A percentile compares a stretch with the other conserved stretches of the same genome.
Conservation (phyloP, 2,329 filamentous ascomycete species). For the Calonectria henricotiae region DNA sequence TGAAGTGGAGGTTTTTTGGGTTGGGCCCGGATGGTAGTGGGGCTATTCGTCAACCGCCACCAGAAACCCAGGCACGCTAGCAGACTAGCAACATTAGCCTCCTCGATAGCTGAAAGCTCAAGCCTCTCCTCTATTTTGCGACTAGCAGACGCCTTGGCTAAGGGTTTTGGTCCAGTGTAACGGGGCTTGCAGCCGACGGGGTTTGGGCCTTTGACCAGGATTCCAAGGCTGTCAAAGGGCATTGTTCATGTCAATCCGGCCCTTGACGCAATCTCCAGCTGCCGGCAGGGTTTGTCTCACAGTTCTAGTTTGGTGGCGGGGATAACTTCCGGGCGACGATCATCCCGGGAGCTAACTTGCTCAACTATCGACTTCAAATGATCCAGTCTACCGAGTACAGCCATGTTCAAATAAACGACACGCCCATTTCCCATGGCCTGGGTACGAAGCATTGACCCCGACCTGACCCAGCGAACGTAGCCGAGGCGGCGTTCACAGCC, state of each 20-base stretch:
- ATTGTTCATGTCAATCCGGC: conserved; percentile 32
- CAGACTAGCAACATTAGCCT: conserved; percentile 20
- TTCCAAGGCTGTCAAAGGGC: conserved; percentile 15
- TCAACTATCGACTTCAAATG: conserved; percentile 8
- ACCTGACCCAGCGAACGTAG: not conserved
- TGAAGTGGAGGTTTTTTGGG: conserved; percentile 34
- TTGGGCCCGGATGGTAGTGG: conserved; percentile 30
- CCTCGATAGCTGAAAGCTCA: conserved; percentile 20
- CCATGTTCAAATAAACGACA: conserved; percentile 1
- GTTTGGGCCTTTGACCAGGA: conserved; percentile 27
- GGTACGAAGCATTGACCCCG: conserved; percentile 4
- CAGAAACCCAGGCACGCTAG: conserved; percentile 24
- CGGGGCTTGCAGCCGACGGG: conserved; percentile 2
- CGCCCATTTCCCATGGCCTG: not conserved
- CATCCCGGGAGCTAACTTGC: conserved; percentile 20
- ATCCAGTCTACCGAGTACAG: conserved; percentile 2
- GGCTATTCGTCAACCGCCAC: conserved; percentile 25
- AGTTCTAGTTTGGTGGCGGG: conserved; percentile 32
- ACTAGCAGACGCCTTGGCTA: conserved; percentile 20
- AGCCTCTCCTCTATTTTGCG: conserved; percentile 7
- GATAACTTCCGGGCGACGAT: conserved; percentile 43
- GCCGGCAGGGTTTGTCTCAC: conserved; percentile 33
- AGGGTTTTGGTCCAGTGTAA: conserved; percentile 8
- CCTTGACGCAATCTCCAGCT: conserved; percentile 41
- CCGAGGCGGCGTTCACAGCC: conserved; percentile 7